These are phyloP conservation scores for Eudorina sp. DNA, from an alignment of 139 green algal genomes.

Conservation along the genomic window DNA sequence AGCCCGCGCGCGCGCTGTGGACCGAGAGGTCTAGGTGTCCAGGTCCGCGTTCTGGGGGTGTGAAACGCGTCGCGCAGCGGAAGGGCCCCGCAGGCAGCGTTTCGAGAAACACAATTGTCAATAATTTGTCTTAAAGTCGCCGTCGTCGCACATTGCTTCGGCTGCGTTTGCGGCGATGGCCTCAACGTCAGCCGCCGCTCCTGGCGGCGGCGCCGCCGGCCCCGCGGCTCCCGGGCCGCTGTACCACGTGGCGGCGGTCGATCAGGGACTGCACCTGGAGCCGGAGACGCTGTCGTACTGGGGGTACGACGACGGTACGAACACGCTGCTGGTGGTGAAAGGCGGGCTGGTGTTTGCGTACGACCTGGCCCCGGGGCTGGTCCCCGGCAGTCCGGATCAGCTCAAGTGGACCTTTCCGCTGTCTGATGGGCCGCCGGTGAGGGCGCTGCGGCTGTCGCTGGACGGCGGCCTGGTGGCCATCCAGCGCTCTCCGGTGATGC, in stretches of 20 bases:
- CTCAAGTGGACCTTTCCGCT: conserved; percentile 71
- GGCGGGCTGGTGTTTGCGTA: conserved; percentile 67
- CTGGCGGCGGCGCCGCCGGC: not conserved
- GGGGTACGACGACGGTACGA: conserved; percentile 69
- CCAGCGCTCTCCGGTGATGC: conserved; percentile 54
- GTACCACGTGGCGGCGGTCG: conserved; percentile 54
- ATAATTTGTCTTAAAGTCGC: too few relatives aligned
- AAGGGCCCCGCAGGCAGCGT: too few relatives aligned
- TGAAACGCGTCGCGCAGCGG: too few relatives aligned
- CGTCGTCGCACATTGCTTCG: too few relatives aligned
- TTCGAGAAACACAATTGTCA: too few relatives aligned
- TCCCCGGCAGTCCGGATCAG: conserved; percentile 53
- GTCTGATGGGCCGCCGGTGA: conserved; percentile 38
- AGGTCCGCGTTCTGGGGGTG: too few relatives aligned
- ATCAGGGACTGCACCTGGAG: conserved; percentile 58
- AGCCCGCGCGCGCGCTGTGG: too few relatives aligned
- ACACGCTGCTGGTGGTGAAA: conserved; percentile 68
- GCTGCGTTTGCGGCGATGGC: too few relatives aligned
- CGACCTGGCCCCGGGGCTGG: conserved; percentile 42
- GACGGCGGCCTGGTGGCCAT: conserved; percentile 65
- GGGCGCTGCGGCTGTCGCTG: conserved; percentile 54
- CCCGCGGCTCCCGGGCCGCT: not conserved
- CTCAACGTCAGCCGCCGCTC: not conserved
- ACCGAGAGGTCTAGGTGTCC: too few relatives aligned
- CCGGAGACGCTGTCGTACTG: conserved; percentile 68